Conservation (phyloP, 2,329 filamentous ascomycete species). For the Epichloe hybrida region DNA sequence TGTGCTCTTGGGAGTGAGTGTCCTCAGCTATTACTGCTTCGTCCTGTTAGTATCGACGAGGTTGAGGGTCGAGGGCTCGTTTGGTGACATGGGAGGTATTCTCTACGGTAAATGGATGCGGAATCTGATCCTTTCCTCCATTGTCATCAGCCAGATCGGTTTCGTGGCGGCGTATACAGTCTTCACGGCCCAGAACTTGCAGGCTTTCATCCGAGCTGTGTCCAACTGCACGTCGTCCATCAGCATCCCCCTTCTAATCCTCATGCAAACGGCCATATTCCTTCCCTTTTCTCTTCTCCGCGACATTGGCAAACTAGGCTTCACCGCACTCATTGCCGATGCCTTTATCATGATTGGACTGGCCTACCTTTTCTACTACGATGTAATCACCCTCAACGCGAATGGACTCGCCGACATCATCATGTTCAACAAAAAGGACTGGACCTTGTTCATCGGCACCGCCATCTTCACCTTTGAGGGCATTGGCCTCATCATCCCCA, state of each 20-base stretch:
- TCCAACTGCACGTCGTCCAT: conserved; percentile 76
- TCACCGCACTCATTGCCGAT: conserved; percentile 86
- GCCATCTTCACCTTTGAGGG: conserved; percentile 99
- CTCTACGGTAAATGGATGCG: conserved; percentile 88
- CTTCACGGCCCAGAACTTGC: conserved; percentile 89
- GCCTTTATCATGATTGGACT: conserved; percentile 87
- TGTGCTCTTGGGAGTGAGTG: conserved; percentile 73
- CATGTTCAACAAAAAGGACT: conserved; percentile 82
- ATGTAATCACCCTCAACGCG: conserved; percentile 66
- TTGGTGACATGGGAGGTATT: conserved; percentile 89
- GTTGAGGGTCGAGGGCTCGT: conserved; percentile 78
- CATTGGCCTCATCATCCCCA: conserved; percentile 93
- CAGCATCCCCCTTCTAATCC: conserved; percentile 79
- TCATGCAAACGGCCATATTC: conserved; percentile 94
- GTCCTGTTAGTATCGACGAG: conserved; percentile 82
- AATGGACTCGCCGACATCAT: conserved; percentile 75
- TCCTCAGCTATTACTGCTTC: conserved; percentile 93
- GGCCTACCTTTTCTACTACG: conserved; percentile 91
- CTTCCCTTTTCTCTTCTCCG: conserved; percentile 84
- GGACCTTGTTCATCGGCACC: conserved; percentile 97
- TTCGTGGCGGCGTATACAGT: conserved; percentile 95
- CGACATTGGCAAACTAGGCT: conserved; percentile 94
- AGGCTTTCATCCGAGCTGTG: conserved; percentile 87
- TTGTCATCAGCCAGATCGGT: conserved; percentile 89
- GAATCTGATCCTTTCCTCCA: conserved; percentile 73